phyloP scores from a whole-genome alignment of 441 rosid species.

The Erodium texanum region DNA sequence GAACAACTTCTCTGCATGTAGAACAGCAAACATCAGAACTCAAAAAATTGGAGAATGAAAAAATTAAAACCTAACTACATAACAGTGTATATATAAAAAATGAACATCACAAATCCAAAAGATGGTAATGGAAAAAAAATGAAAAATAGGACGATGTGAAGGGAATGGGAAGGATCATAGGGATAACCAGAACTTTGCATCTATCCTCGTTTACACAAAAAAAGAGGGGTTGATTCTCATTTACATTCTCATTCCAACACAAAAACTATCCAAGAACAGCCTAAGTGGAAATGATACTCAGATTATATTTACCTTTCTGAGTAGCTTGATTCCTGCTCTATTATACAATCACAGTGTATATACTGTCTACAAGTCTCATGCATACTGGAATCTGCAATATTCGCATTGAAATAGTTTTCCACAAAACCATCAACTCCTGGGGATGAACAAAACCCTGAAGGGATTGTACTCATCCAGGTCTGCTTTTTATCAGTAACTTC shows the following conservation, averaged over 20 bases:
- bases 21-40: conserved; percentile 7
- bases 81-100: background rate
- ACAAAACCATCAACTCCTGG: conserved; percentile 36
- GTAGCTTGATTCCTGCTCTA: conserved; percentile 51
- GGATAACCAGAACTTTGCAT: background rate
- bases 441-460: conserved; percentile 25
- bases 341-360: conserved; percentile 52
- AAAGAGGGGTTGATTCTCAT: background rate
- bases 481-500: conserved; percentile 23
- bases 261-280: background rate
- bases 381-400: conserved; percentile 46
- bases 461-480: conserved; percentile 19
- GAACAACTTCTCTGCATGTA: conserved; percentile 57
- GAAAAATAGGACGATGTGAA: background rate
- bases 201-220: background rate
- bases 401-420: conserved; percentile 46
- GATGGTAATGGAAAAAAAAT: background rate
- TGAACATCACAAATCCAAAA: background rate
- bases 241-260: background rate
- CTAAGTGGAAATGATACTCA: background rate
- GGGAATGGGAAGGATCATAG: background rate
- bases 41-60: background rate
- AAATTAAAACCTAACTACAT: background rate
- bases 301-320: conserved; percentile 46
- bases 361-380: conserved; percentile 53